These are phyloP conservation scores for Rhodotorula glutinis DNA, from an alignment of 1,284 basidiomycete genomes.

Conservation along the genomic window DNA sequence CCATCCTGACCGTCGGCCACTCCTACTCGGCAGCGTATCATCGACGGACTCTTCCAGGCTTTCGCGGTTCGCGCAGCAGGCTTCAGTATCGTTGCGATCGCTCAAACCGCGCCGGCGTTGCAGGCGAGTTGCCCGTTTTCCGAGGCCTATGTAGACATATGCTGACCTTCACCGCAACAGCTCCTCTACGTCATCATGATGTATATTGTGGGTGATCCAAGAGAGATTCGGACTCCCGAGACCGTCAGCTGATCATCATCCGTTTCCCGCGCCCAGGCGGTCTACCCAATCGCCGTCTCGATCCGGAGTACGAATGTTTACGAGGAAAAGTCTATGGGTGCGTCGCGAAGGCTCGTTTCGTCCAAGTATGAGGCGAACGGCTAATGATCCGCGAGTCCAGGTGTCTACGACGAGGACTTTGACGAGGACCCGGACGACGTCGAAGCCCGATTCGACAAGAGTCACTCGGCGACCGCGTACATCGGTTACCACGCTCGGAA, in stretches of 20 bases:
- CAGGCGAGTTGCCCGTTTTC: slow-evolving; percentile 2
- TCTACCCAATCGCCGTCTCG: slow-evolving; percentile 59
- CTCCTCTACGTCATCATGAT: slow-evolving; percentile 38
- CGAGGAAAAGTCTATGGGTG: slow-evolving; percentile 64
- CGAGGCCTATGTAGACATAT: no score
- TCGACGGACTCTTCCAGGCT: slow-evolving; percentile 50
- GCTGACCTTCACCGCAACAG: neutral
- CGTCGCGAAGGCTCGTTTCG: neutral
- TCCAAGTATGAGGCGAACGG: fast-evolving
- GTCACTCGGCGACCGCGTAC: slow-evolving; percentile 42
- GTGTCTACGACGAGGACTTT: slow-evolving; percentile 59
- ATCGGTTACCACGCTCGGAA: slow-evolving; percentile 63
- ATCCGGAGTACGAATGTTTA: slow-evolving; percentile 99
- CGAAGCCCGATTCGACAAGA: slow-evolving; percentile 50
- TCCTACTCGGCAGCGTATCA: slow-evolving; percentile 54
- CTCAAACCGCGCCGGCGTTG: slow-evolving; percentile 74
- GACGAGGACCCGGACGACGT: slow-evolving; percentile 55
- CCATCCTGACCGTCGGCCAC: neutral
- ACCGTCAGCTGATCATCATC: slow-evolving; percentile 54
- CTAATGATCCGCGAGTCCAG: slow-evolving; percentile 55
- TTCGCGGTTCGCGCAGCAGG: slow-evolving; percentile 80
- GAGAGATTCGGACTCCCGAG: slow-evolving; percentile 46
- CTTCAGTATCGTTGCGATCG: slow-evolving; percentile 70
- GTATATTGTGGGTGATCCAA: slow-evolving; percentile 45
- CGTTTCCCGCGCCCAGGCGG: slow-evolving; percentile 36